Percentiles rank a stretch among this genome's conserved stretches.
Evolutionary conservation across 1,284 basidiomycete species (phyloP).

Genomic region (Tilletia walkeri): DNA sequence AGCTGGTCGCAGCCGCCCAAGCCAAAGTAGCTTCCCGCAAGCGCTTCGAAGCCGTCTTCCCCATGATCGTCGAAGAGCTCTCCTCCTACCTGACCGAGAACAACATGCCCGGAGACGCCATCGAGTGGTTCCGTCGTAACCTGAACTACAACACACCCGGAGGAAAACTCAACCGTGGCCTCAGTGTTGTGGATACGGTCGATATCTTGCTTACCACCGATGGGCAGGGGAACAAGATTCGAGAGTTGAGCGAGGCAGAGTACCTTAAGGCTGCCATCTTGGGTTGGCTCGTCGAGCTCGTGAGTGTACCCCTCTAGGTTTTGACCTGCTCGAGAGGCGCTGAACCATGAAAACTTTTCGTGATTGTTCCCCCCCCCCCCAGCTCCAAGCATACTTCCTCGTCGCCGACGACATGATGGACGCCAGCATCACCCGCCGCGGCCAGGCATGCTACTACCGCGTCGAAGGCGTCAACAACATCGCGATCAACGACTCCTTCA

Average conservation of each 20-base stretch:
- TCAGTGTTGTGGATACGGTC: conserved; percentile 89
- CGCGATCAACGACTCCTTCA: conserved; percentile 94
- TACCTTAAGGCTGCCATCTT: conserved; percentile 85
- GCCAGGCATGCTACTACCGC: conserved; percentile 94
- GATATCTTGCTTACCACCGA: conserved; percentile 68
- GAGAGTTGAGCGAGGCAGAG: conserved; percentile 61
- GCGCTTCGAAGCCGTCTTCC: conserved; percentile 61
- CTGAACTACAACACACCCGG: conserved; percentile 92
- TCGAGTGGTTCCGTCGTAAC: conserved; percentile 70
- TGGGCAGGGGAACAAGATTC: conserved; percentile 62
- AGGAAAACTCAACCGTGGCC: conserved; percentile 92
- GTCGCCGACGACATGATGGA: conserved; percentile 99
- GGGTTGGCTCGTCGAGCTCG: conserved; percentile 94
- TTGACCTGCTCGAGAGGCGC: not conserved
- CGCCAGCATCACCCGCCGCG: conserved; percentile 83
- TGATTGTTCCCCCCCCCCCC: conserved; percentile 16
- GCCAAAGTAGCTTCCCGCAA: conserved; percentile 54
- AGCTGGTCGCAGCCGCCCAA: conserved; percentile 20
- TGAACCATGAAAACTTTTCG: not conserved
- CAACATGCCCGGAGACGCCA: conserved; percentile 72
- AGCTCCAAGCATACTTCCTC: conserved; percentile 97
- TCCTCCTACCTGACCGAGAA: conserved; percentile 64
- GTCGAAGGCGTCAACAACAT: conserved; percentile 69
- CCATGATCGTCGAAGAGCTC: conserved; percentile 62
- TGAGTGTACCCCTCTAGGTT: conserved; percentile 58